Conservation (phyloP, 208 protist genomes). For the Trypanosomatidae sp. region DNA sequence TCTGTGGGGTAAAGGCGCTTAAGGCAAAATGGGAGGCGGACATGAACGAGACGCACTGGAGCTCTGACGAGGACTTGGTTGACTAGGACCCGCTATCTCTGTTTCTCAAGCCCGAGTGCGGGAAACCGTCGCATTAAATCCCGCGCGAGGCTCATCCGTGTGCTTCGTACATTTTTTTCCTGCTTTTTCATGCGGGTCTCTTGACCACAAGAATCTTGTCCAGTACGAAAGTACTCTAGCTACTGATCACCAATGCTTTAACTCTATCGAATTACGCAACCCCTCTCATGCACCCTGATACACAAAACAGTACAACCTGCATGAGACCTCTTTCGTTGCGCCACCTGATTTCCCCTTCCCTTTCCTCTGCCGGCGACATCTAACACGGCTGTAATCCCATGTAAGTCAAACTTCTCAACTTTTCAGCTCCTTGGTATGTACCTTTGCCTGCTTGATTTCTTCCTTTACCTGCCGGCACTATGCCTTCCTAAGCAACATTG, state of each 20-base stretch:
- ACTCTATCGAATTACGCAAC: background rate
- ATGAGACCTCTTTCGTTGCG: background rate
- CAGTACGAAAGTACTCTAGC: background rate
- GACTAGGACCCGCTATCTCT: background rate
- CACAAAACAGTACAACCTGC: background rate
- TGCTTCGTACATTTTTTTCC: background rate
- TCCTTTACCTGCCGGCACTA: background rate
- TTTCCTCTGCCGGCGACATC: background rate
- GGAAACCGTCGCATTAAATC: background rate
- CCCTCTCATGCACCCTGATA: background rate
- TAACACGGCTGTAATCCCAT: too few relatives aligned
- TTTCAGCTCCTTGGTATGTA: background rate
- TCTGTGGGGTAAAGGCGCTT: constrained; percentile 72
- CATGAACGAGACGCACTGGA: constrained; percentile 25
- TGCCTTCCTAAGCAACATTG: background rate
- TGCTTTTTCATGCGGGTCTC: background rate
- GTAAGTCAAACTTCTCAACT: background rate
- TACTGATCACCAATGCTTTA: background rate
- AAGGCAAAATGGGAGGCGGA: constrained; percentile 50
- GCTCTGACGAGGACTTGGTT: constrained; percentile 24
- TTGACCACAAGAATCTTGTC: background rate
- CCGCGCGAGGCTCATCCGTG: background rate
- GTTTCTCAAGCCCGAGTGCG: background rate
- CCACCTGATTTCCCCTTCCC: background rate
- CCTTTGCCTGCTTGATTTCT: background rate